These are phyloP conservation scores for Microglena sp. DNA, from an alignment of 139 green algal species.

Conservation along the genomic window DNA sequence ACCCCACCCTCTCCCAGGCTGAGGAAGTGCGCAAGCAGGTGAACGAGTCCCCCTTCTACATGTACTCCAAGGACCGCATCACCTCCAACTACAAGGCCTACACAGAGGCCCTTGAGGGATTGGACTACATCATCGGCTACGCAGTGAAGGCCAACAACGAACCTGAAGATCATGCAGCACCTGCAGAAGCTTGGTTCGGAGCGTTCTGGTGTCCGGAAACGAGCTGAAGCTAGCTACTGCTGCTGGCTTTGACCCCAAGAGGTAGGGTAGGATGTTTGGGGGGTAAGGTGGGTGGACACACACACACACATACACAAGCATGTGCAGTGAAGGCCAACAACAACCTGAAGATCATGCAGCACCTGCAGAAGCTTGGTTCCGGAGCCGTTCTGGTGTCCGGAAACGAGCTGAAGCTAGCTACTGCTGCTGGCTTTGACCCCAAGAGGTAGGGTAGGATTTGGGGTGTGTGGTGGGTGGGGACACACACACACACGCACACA, in stretches of 20 bases:
- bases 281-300: too few relatives aligned
- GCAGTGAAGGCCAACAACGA: conserved; percentile 93
- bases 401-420: conserved; percentile 87
- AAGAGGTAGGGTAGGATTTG: conserved; percentile 45
- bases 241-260: conserved; percentile 83
- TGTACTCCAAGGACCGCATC: conserved; percentile 77
- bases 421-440: conserved; percentile 81
- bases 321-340: conserved; percentile 68
- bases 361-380: conserved; percentile 49
- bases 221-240: conserved; percentile 80
- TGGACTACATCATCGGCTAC: conserved; percentile 89
- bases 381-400: conserved; percentile 90
- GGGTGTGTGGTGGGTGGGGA: not conserved
- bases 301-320: not conserved
- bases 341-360: conserved; percentile 86
- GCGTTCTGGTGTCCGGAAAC: conserved; percentile 90
- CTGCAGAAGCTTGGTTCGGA: conserved; percentile 46
- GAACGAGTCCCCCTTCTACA: conserved; percentile 77
- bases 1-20: conserved; percentile 35
- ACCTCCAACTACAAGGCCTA: conserved; percentile 77
- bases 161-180: conserved; percentile 83
- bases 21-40: conserved; percentile 70
- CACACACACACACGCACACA: too few relatives aligned
- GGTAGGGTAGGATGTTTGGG: conserved; percentile 24
- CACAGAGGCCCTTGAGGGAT: conserved; percentile 65